These are phyloP conservation scores for Tephrocybe sp. DNA, from an alignment of 768 basidiomycete species.

Conservation along the genomic window DNA sequence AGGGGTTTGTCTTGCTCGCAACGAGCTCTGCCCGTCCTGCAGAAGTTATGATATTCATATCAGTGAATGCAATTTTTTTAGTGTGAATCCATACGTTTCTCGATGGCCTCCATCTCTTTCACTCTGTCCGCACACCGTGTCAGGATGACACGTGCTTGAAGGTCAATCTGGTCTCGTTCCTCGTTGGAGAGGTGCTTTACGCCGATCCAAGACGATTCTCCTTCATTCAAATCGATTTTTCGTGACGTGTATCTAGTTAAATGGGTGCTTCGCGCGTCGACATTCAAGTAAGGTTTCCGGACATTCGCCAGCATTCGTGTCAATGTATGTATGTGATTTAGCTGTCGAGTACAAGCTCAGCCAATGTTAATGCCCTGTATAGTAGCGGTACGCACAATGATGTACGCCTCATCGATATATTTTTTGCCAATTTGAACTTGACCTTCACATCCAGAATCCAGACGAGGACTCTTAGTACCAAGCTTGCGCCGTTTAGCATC, in stretches of 20 bases:
- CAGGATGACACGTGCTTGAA: slow-evolving; percentile 85
- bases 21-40: slow-evolving; percentile 69
- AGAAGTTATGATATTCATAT: slow-evolving; percentile 9
- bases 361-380: background rate
- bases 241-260: slow-evolving; percentile 50
- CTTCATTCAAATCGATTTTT: slow-evolving; percentile 53
- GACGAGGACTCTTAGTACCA: slow-evolving; percentile 26
- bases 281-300: slow-evolving; percentile 84
- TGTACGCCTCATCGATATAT: slow-evolving; percentile 76
- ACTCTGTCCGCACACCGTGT: slow-evolving; percentile 85
- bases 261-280: slow-evolving; percentile 59
- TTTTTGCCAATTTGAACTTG: slow-evolving; percentile 53
- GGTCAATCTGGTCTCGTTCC: slow-evolving; percentile 94
- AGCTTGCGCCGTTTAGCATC: slow-evolving; percentile 54
- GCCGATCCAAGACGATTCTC: slow-evolving; percentile 55
- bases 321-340: slow-evolving; percentile 72
- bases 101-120: slow-evolving; percentile 82
- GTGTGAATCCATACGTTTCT: slow-evolving; percentile 65
- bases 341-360: slow-evolving; percentile 35
- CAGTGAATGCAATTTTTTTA: slow-evolving; percentile 13
- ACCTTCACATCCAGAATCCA: slow-evolving; percentile 36
- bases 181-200: slow-evolving; percentile 79
- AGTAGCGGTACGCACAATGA: slow-evolving; percentile 45
- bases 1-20: slow-evolving; percentile 61
- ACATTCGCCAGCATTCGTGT: slow-evolving; percentile 72